These are phyloP conservation scores for Amphichorda felina DNA, from an alignment of 2,329 filamentous ascomycete genomes.

Conservation along the genomic window DNA sequence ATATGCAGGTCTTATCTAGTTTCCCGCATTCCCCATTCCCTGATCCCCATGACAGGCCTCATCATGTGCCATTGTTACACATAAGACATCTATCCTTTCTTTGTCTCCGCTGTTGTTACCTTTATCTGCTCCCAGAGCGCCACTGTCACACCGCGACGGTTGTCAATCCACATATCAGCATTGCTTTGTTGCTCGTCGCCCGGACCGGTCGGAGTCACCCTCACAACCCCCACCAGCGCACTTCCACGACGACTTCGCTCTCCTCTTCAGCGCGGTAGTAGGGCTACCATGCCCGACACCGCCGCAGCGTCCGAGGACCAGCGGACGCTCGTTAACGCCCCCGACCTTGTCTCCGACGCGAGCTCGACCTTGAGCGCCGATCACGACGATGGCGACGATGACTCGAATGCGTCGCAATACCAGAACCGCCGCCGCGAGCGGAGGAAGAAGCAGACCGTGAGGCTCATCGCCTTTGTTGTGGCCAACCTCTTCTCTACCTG, in stretches of 20 bases:
- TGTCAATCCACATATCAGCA: too few species aligned
- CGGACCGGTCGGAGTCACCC: too few species aligned
- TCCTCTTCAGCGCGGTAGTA: background rate
- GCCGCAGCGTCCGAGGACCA: conserved; percentile 1
- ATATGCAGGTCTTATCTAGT: too few species aligned
- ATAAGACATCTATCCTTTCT: too few species aligned
- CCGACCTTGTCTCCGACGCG: background rate
- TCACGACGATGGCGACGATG: conserved; percentile 6
- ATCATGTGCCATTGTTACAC: too few species aligned
- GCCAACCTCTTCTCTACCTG: conserved; percentile 54
- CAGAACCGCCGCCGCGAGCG: conserved; percentile 8
- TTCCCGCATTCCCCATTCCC: too few species aligned
- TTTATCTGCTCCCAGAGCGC: too few species aligned
- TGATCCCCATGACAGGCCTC: too few species aligned
- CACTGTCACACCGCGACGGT: too few species aligned
- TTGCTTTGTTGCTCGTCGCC: too few species aligned
- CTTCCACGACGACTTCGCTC: background rate
- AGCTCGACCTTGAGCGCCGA: conserved; percentile 1
- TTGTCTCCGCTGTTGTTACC: too few species aligned
- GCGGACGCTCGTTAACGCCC: background rate
- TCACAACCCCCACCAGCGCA: too few species aligned
- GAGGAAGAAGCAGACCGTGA: conserved; percentile 19
- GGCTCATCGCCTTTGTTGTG: conserved; percentile 37
- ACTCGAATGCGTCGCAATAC: conserved; percentile 6
- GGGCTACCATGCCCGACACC: conserved; percentile 2